Evolutionary conservation across 78 protist species (phyloP).

Genomic region (Guillardia theta): DNA sequence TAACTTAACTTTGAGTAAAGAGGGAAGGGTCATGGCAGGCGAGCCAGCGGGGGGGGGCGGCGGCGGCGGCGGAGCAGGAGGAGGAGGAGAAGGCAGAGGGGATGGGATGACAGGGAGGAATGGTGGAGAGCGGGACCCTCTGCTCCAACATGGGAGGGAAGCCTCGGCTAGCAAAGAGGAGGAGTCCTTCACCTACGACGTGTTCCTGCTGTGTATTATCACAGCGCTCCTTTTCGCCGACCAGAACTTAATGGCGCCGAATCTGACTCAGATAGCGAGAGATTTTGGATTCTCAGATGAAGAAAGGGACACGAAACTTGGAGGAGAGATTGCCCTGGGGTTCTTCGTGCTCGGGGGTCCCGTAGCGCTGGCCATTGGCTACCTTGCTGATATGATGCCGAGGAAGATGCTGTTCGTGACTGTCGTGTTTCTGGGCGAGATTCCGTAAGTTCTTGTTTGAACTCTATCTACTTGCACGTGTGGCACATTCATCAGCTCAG

Average conservation of each 20-base stretch:
- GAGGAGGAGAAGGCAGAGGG: no score
- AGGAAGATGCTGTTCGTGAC: neutral
- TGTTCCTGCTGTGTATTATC: neutral
- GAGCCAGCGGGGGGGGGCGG: no score
- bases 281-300: neutral
- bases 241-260: constrained; percentile 29
- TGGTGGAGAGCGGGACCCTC: no score
- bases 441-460: neutral
- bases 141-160: no score
- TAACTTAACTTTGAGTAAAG: no score
- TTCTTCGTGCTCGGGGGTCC: neutral
- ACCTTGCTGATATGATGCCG: neutral
- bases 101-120: no score
- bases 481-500: no score
- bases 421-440: neutral
- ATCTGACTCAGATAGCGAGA: neutral
- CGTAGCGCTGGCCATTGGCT: neutral
- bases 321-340: neutral
- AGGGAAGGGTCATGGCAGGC: no score
- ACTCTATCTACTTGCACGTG: no score
- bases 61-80: no score
- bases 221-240: neutral
- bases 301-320: neutral
- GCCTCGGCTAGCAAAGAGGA: no score
- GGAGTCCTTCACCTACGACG: no score